These are phyloP conservation scores for Lichenothelia convexa DNA, from an alignment of 495 filamentous ascomycete genomes.

Conservation along the genomic window DNA sequence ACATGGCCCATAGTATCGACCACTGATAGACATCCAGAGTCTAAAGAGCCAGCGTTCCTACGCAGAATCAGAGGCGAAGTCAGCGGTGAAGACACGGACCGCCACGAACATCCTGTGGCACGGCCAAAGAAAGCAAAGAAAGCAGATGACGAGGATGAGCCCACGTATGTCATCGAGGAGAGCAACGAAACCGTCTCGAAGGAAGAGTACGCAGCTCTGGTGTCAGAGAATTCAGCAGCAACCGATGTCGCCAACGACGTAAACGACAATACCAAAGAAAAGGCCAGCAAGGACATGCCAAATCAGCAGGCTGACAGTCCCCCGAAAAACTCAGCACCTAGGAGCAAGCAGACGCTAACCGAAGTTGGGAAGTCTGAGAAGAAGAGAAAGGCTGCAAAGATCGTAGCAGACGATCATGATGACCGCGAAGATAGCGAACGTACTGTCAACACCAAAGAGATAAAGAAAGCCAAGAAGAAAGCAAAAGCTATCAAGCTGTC, in stretches of 20 bases:
- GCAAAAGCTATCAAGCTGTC: constrained; percentile 23
- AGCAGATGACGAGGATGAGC: constrained; percentile 27
- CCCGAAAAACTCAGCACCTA: not conserved
- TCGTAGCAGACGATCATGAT: constrained; percentile 13
- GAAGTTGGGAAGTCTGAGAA: constrained; percentile 10
- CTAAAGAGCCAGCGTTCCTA: constrained; percentile 21
- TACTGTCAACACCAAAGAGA: not conserved
- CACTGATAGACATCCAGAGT: constrained; percentile 12
- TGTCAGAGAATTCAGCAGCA: constrained; percentile 7
- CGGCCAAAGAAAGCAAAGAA: constrained; percentile 21
- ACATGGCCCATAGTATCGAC: not conserved
- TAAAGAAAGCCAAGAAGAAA: constrained; percentile 22
- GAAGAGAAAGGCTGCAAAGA: constrained; percentile 20
- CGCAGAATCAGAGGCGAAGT: constrained; percentile 25
- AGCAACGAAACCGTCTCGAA: constrained; percentile 23
- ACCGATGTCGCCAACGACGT: not conserved
- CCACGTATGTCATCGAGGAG: constrained; percentile 30
- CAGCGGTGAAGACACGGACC: constrained; percentile 15
- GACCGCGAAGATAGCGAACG: constrained; percentile 3
- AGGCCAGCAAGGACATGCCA: constrained; percentile 1
- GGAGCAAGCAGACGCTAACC: constrained; percentile 5
- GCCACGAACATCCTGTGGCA: constrained; percentile 25
- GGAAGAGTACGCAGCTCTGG: constrained; percentile 25
- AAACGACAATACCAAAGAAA: not conserved
- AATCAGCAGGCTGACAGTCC: not conserved